These are phyloP conservation scores for Plasmodiophora brassicae DNA, from an alignment of 208 protist genomes.

Conservation along the genomic window DNA sequence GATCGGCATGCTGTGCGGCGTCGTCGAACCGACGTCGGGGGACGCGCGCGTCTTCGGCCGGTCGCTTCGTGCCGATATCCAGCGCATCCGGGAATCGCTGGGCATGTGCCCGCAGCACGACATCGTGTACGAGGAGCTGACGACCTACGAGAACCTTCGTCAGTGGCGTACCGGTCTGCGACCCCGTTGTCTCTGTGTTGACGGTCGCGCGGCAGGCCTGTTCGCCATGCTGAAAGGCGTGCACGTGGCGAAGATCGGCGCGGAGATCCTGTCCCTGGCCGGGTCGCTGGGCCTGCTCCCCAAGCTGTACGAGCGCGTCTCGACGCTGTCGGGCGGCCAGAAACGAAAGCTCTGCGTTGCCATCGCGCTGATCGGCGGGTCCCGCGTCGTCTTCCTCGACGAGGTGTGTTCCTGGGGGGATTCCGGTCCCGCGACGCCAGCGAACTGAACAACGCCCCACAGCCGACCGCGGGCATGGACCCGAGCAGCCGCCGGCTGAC, in stretches of 20 bases:
- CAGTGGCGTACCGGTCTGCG: too few relatives aligned
- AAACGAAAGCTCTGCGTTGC: constrained; percentile 54
- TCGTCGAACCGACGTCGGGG: constrained; percentile 47
- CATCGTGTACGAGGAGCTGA: constrained; percentile 54
- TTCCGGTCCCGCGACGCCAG: too few relatives aligned
- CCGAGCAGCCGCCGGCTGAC: constrained; percentile 31
- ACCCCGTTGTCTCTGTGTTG: too few relatives aligned
- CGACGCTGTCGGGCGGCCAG: constrained; percentile 44
- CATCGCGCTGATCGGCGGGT: constrained; percentile 49
- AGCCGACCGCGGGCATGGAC: constrained; percentile 48
- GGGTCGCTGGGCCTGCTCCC: constrained; percentile 34
- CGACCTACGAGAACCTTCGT: constrained; percentile 51
- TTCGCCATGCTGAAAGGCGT: constrained; percentile 36
- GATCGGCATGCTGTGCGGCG: constrained; percentile 54
- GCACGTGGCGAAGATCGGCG: neutral
- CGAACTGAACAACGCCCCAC: too few relatives aligned
- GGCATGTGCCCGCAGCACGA: constrained; percentile 65
- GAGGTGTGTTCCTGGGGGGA: too few relatives aligned
- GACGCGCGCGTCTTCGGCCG: constrained; percentile 47
- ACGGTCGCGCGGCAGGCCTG: too few relatives aligned
- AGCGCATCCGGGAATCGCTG: constrained; percentile 48
- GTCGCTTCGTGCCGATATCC: constrained; percentile 39
- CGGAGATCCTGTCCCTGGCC: constrained; percentile 20
- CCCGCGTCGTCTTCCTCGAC: constrained; percentile 46
- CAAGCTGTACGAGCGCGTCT: constrained; percentile 30